These are phyloP conservation scores for Mycena galericulata DNA, from an alignment of 768 basidiomycete genomes.

Conservation along the genomic window DNA sequence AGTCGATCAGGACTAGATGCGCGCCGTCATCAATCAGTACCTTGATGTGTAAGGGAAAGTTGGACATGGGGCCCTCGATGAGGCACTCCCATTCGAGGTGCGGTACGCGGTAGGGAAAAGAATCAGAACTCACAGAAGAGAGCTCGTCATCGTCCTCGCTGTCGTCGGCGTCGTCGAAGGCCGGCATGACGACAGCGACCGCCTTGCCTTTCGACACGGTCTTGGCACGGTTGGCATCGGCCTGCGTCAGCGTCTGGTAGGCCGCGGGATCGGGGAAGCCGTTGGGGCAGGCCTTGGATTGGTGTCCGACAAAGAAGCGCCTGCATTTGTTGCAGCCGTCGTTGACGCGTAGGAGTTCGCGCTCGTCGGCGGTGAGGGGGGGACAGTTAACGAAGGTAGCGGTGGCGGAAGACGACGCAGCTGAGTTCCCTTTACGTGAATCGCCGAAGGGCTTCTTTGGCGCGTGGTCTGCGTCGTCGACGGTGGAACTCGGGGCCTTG, in stretches of 20 bases:
- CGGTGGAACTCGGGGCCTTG: no score
- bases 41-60: neutral
- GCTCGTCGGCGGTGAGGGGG: neutral
- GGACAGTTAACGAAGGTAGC: neutral
- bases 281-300: neutral
- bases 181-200: neutral
- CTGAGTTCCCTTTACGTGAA: neutral
- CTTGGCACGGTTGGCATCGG: neutral
- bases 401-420: neutral
- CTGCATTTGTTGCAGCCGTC: neutral
- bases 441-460: neutral
- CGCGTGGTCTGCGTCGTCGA: neutral
- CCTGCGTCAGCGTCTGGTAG: neutral
- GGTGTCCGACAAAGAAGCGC: neutral
- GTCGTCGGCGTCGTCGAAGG: neutral
- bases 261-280: no score
- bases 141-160: neutral
- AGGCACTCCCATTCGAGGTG: conserved; percentile 21
- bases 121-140: neutral
- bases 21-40: conserved; percentile 8
- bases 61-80: neutral
- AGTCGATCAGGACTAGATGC: neutral
- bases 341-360: neutral
- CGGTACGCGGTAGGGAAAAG: neutral
- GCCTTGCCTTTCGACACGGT: neutral